phyloP scores from a whole-genome alignment of 2,329 filamentous ascomycete species.

The Fusarium palustre region DNA sequence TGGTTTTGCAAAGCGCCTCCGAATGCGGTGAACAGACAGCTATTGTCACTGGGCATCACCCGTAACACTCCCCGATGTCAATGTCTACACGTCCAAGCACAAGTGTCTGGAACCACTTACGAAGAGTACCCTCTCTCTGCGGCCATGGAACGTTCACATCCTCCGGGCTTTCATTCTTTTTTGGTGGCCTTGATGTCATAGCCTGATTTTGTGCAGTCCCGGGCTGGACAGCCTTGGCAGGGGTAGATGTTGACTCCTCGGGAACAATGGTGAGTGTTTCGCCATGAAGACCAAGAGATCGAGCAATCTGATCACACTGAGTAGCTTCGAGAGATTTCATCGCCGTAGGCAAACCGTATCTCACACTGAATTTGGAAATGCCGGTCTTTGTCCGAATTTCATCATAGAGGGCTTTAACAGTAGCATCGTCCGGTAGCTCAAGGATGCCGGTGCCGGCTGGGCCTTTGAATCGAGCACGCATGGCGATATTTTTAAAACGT shows the following conservation, averaged over 20 bases:
- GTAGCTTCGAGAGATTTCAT: conserved; percentile 75
- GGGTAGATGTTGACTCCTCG: conserved; percentile 47
- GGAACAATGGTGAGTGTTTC: conserved; percentile 65
- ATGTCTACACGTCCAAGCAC: not conserved
- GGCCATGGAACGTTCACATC: conserved; percentile 61
- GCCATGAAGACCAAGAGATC: conserved; percentile 61
- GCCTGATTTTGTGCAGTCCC: conserved; percentile 8
- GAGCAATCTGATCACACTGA: conserved; percentile 61
- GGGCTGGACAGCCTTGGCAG: conserved; percentile 15
- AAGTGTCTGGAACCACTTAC: conserved; percentile 50
- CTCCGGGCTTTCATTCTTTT: conserved; percentile 40
- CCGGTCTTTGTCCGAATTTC: conserved; percentile 73
- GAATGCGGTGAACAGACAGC: conserved; percentile 91
- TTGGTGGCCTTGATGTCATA: conserved; percentile 5
- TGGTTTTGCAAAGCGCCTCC: conserved; percentile 78
- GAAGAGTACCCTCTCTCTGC: conserved; percentile 62
- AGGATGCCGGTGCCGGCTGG: conserved; percentile 79
- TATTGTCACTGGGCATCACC: conserved; percentile 97
- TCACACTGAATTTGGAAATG: conserved; percentile 76
- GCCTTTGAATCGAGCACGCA: conserved; percentile 81
- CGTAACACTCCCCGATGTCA: conserved; percentile 72
- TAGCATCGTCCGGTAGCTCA: conserved; percentile 75
- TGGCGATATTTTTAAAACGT: conserved; percentile 49
- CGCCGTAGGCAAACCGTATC: conserved; percentile 80
- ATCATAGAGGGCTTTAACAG: conserved; percentile 69